These are phyloP conservation scores for Solanum pinnatisectum DNA, from an alignment of 257 asterid genomes.

Conservation along the genomic window DNA sequence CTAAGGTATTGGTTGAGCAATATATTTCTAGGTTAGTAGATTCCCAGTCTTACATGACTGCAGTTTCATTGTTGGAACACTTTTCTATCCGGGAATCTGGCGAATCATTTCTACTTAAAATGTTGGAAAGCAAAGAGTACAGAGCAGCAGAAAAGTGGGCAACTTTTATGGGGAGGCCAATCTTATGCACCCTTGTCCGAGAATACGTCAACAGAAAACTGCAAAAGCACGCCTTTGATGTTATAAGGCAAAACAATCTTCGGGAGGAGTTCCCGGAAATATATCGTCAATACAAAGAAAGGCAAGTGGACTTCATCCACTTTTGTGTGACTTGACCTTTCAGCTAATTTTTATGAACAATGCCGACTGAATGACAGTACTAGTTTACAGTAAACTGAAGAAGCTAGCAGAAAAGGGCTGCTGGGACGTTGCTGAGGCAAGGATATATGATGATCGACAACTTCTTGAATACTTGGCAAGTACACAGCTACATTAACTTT, in stretches of 20 bases:
- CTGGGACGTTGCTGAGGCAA: conserved; percentile 91
- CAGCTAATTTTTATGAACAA: background rate
- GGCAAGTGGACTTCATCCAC: conserved; percentile 30
- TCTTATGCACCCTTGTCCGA: conserved; percentile 51
- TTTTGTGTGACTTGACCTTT: conserved; percentile 1
- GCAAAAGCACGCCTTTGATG: conserved; percentile 37
- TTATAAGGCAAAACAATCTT: conserved; percentile 61
- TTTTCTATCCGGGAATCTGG: conserved; percentile 56
- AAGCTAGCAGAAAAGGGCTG: conserved; percentile 91
- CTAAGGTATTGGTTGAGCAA: conserved; percentile 48
- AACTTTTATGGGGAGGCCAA: conserved; percentile 64
- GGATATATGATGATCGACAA: conserved; percentile 50
- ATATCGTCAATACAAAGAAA: conserved; percentile 76
- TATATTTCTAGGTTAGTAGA: conserved; percentile 46
- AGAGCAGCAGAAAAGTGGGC: conserved; percentile 98
- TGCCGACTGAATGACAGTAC: background rate
- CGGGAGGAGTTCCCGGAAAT: conserved; percentile 76
- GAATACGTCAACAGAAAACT: conserved; percentile 51
- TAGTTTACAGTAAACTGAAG: conserved; percentile 64
- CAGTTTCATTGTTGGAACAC: conserved; percentile 62
- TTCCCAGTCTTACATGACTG: conserved; percentile 44
- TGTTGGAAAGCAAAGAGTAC: conserved; percentile 49
- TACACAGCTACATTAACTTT: background rate
- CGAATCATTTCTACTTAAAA: conserved; percentile 50
- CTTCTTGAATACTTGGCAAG: conserved; percentile 87